A percentile compares a stretch with the other conserved stretches of the same genome.
Evolutionary conservation across 805 yeast genomes (phyloP).

Genomic region (Pichia insulana): DNA sequence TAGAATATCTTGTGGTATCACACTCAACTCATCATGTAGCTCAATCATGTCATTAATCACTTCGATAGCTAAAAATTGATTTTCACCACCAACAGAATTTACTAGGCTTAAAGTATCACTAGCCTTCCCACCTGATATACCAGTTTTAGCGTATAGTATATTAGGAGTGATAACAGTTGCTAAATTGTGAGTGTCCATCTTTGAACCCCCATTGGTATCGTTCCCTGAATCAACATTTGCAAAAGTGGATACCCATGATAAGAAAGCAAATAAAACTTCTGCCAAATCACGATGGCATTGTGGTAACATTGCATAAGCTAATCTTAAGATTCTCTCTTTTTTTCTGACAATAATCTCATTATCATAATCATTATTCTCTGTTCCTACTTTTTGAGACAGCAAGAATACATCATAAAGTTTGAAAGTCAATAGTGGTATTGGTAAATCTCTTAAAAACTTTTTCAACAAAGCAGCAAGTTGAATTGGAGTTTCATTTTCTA

Average conservation of each 20-base stretch:
- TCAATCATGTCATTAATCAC: constrained; percentile 79
- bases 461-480: constrained; percentile 91
- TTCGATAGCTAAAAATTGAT: constrained; percentile 83
- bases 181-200: constrained; percentile 91
- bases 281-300: constrained; percentile 71
- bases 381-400: constrained; percentile 44
- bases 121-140: neutral
- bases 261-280: constrained; percentile 77
- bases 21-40: constrained; percentile 66
- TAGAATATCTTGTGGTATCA: constrained; percentile 62
- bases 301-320: constrained; percentile 73
- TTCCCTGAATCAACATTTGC: constrained; percentile 67
- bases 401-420: constrained; percentile 74
- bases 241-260: constrained; percentile 94
- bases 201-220: constrained; percentile 81
- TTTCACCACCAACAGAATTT: constrained; percentile 40
- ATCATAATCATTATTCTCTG: constrained; percentile 25
- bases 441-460: constrained; percentile 85
- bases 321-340: constrained; percentile 47
- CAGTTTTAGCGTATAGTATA: constrained; percentile 48
- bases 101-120: constrained; percentile 4
- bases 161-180: constrained; percentile 96
- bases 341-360: constrained; percentile 19
- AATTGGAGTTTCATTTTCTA: constrained; percentile 68
- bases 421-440: constrained; percentile 80